Evolutionary conservation across 2,329 filamentous ascomycete species (phyloP).

Genomic region (Orbilia brochopaga): DNA sequence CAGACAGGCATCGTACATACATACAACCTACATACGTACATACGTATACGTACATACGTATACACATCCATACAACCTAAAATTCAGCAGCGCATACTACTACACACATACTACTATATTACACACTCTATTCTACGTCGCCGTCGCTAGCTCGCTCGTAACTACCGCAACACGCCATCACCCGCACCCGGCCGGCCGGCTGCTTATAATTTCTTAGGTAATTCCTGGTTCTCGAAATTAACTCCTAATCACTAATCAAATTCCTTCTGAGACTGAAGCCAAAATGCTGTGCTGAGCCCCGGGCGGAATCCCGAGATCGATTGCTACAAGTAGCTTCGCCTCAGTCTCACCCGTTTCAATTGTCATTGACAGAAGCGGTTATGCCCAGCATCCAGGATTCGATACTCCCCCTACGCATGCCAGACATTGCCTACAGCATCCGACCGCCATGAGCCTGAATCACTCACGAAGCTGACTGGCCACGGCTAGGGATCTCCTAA

Average conservation of each 20-base stretch:
- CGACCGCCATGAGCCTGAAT: background rate
- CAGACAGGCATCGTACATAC: too few species aligned
- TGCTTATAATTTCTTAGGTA: conserved; percentile 9
- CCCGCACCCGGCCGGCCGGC: conserved; percentile 33
- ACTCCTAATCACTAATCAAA: conserved; percentile 14
- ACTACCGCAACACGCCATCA: conserved; percentile 47
- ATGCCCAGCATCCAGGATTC: background rate
- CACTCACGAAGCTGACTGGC: background rate
- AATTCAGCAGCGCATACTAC: too few species aligned
- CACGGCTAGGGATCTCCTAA: background rate
- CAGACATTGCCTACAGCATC: background rate
- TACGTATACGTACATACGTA: too few species aligned
- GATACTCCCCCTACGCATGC: background rate
- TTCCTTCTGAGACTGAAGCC: background rate
- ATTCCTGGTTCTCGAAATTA: conserved; percentile 15
- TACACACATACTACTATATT: too few species aligned
- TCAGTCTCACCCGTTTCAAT: background rate
- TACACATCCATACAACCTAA: too few species aligned
- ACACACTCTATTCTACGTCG: too few species aligned
- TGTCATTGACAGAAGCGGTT: too few species aligned
- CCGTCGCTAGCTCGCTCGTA: background rate
- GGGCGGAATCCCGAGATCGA: background rate
- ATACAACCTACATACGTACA: too few species aligned
- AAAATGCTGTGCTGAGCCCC: background rate
- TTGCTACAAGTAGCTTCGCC: background rate